phyloP scores from a whole-genome alignment of 495 filamentous ascomycete genomes.

The Tuber melanosporum region DNA sequence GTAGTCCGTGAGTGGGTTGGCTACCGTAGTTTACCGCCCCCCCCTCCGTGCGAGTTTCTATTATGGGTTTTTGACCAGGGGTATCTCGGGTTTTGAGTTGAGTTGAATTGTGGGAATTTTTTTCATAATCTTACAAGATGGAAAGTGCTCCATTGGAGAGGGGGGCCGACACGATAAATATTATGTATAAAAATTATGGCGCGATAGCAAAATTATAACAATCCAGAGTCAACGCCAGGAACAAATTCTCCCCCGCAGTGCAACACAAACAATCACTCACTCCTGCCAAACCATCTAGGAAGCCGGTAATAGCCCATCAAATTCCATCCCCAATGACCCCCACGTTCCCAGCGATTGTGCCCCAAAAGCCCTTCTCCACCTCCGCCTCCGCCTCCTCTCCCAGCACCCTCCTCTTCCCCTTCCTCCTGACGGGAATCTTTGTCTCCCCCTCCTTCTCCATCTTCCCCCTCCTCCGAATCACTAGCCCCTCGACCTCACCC shows the following conservation, averaged over 20 bases:
- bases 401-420: constrained; percentile 16
- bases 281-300: neutral
- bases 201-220: neutral
- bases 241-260: neutral
- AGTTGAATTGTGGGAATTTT: too few species aligned
- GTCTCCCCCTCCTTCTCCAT: constrained; percentile 24
- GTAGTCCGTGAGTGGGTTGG: too few species aligned
- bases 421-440: constrained; percentile 29
- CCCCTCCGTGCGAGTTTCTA: too few species aligned
- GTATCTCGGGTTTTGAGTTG: too few species aligned
- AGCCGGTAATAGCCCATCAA: constrained; percentile 8
- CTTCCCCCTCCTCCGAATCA: constrained; percentile 12
- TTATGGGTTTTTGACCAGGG: too few species aligned
- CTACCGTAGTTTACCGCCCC: too few species aligned
- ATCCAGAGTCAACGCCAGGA: neutral
- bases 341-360: constrained; percentile 28
- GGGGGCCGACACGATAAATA: too few species aligned
- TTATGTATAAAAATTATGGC: too few species aligned
- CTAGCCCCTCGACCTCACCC: constrained; percentile 32
- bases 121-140: too few species aligned
- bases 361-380: constrained; percentile 36
- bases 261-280: neutral
- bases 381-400: constrained; percentile 16
- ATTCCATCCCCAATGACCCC: constrained; percentile 41
- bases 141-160: too few species aligned